Conservation (phyloP, 1,284 basidiomycete genomes). For the Ceratobasidium sp. region DNA sequence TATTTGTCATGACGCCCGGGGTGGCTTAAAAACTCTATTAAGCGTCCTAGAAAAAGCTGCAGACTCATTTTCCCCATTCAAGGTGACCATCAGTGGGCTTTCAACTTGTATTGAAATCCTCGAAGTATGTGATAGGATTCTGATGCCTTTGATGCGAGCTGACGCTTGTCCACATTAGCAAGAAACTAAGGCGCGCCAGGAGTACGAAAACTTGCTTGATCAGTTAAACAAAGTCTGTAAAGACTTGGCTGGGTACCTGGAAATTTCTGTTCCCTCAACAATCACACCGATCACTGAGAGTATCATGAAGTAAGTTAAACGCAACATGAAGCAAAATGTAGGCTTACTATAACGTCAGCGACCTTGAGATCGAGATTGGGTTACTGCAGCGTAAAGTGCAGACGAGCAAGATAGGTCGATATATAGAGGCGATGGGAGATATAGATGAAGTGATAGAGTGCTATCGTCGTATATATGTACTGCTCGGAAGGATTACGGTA, state of each 20-base stretch:
- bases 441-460: no score
- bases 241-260: not conserved
- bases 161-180: no score
- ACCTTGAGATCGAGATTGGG: no score
- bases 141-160: not conserved
- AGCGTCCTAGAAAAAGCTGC: no score
- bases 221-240: not conserved
- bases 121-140: not conserved
- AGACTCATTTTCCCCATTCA: conserved; percentile 7
- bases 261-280: not conserved
- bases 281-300: not conserved
- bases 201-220: not conserved
- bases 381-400: no score
- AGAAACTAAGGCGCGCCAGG: not conserved
- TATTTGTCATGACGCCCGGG: not conserved
- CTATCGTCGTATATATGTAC: no score
- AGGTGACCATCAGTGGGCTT: not conserved
- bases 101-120: conserved; percentile 3
- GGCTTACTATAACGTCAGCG: not conserved
- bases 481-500: conserved; percentile 3
- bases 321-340: not conserved
- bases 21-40: not conserved
- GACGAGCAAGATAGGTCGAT: not conserved
- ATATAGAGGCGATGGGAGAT: not conserved
- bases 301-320: not conserved